phyloP scores from a whole-genome alignment of 257 asterid genomes.

The Orobanche coerulescens region DNA sequence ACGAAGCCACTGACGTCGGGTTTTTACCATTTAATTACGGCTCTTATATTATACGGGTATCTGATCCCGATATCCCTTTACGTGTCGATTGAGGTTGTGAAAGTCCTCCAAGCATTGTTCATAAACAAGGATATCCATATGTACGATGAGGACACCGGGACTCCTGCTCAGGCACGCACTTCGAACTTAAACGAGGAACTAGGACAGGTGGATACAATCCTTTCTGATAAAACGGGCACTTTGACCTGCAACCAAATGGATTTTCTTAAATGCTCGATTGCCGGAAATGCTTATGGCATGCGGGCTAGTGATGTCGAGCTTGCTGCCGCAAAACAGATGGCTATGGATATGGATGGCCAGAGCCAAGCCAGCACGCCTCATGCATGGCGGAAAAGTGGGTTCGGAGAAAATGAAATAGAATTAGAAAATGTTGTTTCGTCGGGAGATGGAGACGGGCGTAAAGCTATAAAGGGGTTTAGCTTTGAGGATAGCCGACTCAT shows the following conservation, averaged over 20 bases:
- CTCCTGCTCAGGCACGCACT: constrained; percentile 96
- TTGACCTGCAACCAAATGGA: constrained; percentile 99
- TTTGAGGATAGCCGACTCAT: constrained; percentile 84
- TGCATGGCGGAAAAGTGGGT: constrained; percentile 37
- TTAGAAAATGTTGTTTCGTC: constrained; percentile 55
- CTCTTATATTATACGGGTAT: constrained; percentile 86
- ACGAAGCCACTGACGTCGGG: constrained; percentile 55
- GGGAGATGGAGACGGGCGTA: constrained; percentile 38
- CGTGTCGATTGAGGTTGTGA: constrained; percentile 92
- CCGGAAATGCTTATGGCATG: constrained; percentile 74
- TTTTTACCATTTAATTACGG: constrained; percentile 78
- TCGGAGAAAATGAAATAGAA: constrained; percentile 58
- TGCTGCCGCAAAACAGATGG: constrained; percentile 95
- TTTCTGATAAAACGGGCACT: constrained; percentile 98
- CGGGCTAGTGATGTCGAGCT: constrained; percentile 87
- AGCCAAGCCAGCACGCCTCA: constrained; percentile 40
- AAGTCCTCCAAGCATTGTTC: constrained; percentile 92
- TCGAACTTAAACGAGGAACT: constrained; percentile 94
- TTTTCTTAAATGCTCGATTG: constrained; percentile 94
- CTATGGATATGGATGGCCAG: constrained; percentile 70
- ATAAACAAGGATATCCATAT: constrained; percentile 76
- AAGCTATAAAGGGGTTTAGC: constrained; percentile 80
- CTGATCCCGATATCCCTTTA: constrained; percentile 93
- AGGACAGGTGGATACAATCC: constrained; percentile 94
- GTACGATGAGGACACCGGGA: constrained; percentile 92